These are phyloP conservation scores for Lizonia empirigonia DNA, from an alignment of 2,329 filamentous ascomycete genomes.

Conservation along the genomic window DNA sequence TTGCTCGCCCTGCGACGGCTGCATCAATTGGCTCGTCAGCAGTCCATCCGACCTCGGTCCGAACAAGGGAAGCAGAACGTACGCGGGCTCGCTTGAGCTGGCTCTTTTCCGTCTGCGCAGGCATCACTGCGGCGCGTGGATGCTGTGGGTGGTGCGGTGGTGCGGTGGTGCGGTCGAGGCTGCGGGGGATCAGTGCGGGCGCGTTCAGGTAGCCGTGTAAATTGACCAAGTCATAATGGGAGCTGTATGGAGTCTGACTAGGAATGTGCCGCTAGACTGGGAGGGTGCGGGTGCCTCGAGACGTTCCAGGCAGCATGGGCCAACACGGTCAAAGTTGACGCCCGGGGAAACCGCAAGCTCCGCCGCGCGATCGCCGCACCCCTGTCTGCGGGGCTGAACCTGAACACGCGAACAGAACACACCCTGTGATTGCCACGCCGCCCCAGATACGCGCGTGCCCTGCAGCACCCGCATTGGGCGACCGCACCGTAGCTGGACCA, in stretches of 20 bases:
- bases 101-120: conserved; percentile 72
- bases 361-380: conserved; percentile 10
- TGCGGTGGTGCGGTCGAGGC: conserved; percentile 21
- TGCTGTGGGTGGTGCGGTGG: neutral
- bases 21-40: conserved; percentile 36
- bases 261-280: conserved; percentile 23
- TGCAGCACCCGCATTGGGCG: neutral
- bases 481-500: neutral
- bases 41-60: neutral
- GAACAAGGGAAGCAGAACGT: conserved; percentile 44
- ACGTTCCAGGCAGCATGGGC: conserved; percentile 23
- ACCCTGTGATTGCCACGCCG: neutral
- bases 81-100: conserved; percentile 84
- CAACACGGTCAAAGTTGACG: conserved; percentile 18
- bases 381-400: conserved; percentile 1
- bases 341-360: too few relatives aligned
- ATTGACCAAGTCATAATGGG: conserved; percentile 27
- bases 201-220: conserved; percentile 27
- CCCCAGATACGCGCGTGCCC: too few relatives aligned
- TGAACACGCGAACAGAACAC: too few relatives aligned
- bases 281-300: conserved; percentile 23
- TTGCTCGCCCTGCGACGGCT: conserved; percentile 71
- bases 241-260: conserved; percentile 19
- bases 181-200: conserved; percentile 28
- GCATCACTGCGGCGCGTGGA: conserved; percentile 51